Evolutionary conservation across 108 stramenopile genomes (phyloP), one percentile per base, ranked within the genome.

Genomic region (Cyclotella sp.): DNA sequence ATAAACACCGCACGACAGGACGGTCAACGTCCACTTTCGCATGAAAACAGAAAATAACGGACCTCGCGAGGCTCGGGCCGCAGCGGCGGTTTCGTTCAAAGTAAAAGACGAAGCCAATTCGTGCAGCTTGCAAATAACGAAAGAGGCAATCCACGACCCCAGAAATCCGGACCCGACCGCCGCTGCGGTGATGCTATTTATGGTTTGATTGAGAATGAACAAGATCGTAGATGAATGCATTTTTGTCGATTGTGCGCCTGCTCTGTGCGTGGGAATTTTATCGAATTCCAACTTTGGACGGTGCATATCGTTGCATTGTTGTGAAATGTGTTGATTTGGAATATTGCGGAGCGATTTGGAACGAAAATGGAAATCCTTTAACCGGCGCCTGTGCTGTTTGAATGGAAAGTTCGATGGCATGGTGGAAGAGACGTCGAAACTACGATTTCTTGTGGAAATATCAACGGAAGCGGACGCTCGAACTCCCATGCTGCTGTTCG

Each of bases 61-160:
- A 34, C 6, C 57, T 16, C 34, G 30, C 13, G 12, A 30, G 30
- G 2, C 21, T n/a, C 16, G 5, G 5, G 41, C 55, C 24, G 41
- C 55, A 26, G 40, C 27, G 9, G 43, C 12, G 16, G 4, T 22
- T 16, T 45, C 45, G 21, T 19, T 29, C 26, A 11, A 40, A 13
- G 7, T 71, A 40, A 19, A 47, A 4, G 63, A 15, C 0, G 22
- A 41, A 28, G 51, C 29, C 34, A 63, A 24, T 0, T 65, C 29
- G 6, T 67, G 55, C 43, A 67, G 18, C 0, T 53, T 46, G 55
- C 19, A 27, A 14, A 75, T 67, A 14, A 75, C 46, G 9, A 41
- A 2, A 19, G 75, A 66, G 24, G 75, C 75, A 46, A 75, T 58
- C 27, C 46, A 75, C n/a, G 65, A 63, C 27, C 75, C 75, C 28